Base-by-base conservation (phyloP, 2,329 filamentous ascomycete species). In the Apiospora kogelbergensis region DNA sequence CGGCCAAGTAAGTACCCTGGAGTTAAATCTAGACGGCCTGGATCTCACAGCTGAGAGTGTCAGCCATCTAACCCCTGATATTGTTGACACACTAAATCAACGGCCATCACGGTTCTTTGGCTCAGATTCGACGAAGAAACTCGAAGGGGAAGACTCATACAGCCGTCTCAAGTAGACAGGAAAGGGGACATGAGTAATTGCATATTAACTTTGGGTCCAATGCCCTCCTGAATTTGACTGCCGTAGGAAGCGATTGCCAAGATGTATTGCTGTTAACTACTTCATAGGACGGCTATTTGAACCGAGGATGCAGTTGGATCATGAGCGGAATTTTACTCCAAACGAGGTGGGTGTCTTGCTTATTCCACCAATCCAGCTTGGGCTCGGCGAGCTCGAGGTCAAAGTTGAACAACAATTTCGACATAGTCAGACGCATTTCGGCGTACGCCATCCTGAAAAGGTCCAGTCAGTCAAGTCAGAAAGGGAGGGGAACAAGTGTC, bases 351-450 rank as follows among this genome's bases (percentile, higher is more conserved):
- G 42, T 46, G 42, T 30, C 44, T 45, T 66, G 65, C 22, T 30
- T 9, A 7, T 66, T 66, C 40, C 30, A 37, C 65, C 65, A 66
- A 41, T 66, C 45, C 13, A 45, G n/a, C 9, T 68, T 68, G 44
- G 76, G 73, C 9, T 74, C 69, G 2, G 70, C 67, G 11, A 79
- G 68, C 22, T 70, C 60, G 63, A 80, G 46, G 60, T 80, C 78
- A 66, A 81, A 81, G 30, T 76, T 76, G 42, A 73, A 80, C 5
- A 81, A 63, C 2, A 81, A 33, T 7, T 73, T 72, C 6, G 78
- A 74, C 5, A 80, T 68, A 9, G 79, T 77, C 6, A 80, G 64
- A 11, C 78, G 74, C 76, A 80, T 79, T 68, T 81, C 79, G 24
- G 72, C 74, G 48, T 78, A 78, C 22, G 79, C 79, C 24, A 80